A percentile compares a stretch with the other conserved stretches of the same genome.
Evolutionary conservation across 371 early-diverging fungal genomes (phyloP).

Genomic region (Apophysomyces elegans): DNA sequence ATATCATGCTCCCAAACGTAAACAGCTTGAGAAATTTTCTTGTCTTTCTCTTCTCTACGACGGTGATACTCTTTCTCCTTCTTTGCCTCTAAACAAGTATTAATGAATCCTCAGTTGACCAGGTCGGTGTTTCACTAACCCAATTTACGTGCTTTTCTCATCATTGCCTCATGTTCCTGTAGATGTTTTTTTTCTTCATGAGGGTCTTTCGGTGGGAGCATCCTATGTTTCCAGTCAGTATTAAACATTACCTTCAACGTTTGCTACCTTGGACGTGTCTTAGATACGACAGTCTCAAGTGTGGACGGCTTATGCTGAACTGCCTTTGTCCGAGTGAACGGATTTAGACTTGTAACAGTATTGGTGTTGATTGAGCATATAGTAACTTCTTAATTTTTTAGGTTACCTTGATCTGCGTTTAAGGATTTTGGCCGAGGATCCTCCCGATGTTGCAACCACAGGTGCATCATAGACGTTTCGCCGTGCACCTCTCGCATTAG

Average conservation of each 20-base stretch:
- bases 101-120: not conserved
- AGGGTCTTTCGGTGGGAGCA: constrained; percentile 55
- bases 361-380: not conserved
- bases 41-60: constrained; percentile 30
- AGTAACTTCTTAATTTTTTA: not conserved
- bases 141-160: constrained; percentile 51
- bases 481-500: constrained; percentile 37
- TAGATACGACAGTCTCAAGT: constrained; percentile 50
- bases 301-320: constrained; percentile 45
- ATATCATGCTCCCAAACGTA: constrained; percentile 50
- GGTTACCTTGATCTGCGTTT: constrained; percentile 43
- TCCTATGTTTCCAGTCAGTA: constrained; percentile 22
- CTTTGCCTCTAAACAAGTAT: constrained; percentile 36
- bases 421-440: constrained; percentile 35
- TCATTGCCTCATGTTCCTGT: constrained; percentile 53
- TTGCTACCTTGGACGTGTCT: constrained; percentile 51
- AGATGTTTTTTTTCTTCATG: constrained; percentile 55
- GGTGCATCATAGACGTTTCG: constrained; percentile 46
- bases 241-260: not conserved
- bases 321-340: constrained; percentile 36
- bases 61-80: constrained; percentile 28
- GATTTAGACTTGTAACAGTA: constrained; percentile 35
- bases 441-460: constrained; percentile 45
- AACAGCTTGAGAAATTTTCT: constrained; percentile 27
- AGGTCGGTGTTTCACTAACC: constrained; percentile 12